phyloP scores from a whole-genome alignment of 176 grass and related monocot species.

The Metroxylon sagu region DNA sequence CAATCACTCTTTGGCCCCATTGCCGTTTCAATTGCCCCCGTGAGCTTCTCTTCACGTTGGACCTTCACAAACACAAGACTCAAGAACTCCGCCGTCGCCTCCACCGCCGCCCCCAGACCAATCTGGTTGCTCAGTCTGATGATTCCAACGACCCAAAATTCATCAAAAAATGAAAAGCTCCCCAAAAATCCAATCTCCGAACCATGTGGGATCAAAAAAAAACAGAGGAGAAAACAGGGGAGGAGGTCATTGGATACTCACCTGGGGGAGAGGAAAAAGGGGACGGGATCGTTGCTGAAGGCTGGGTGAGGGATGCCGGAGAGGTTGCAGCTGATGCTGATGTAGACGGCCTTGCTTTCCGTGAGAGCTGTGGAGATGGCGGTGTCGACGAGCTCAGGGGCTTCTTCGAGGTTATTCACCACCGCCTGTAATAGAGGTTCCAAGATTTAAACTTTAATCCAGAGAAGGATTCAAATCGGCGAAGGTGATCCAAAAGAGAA shows the following conservation, averaged over 20 bases:
- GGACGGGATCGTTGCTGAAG: constrained; percentile 58
- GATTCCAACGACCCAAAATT: not conserved
- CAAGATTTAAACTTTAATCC: not conserved
- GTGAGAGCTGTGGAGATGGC: constrained; percentile 64
- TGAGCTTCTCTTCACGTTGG: constrained; percentile 25
- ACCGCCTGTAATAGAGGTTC: constrained; percentile 34
- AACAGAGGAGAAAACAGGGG: too few species aligned
- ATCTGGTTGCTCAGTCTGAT: constrained; percentile 58
- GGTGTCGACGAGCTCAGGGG: constrained; percentile 77
- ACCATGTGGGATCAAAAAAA: not conserved
- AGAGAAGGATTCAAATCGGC: too few species aligned
- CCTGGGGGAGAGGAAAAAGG: constrained; percentile 55
- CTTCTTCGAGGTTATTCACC: constrained; percentile 69
- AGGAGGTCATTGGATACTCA: not conserved
- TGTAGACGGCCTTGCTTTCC: constrained; percentile 86
- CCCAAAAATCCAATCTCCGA: not conserved
- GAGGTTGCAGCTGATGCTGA: constrained; percentile 86
- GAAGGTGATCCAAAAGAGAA: too few species aligned
- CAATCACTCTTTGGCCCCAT: constrained; percentile 19
- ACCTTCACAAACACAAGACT: constrained; percentile 16
- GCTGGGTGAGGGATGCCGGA: constrained; percentile 61
- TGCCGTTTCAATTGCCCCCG: constrained; percentile 23
- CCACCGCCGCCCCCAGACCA: constrained; percentile 56
- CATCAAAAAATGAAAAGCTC: not conserved
- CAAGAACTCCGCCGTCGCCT: constrained; percentile 43